Evolutionary conservation across 768 basidiomycete genomes (phyloP), one percentile per base, ranked within the genome.

Genomic region (Cantharellus cinnabarinus): DNA sequence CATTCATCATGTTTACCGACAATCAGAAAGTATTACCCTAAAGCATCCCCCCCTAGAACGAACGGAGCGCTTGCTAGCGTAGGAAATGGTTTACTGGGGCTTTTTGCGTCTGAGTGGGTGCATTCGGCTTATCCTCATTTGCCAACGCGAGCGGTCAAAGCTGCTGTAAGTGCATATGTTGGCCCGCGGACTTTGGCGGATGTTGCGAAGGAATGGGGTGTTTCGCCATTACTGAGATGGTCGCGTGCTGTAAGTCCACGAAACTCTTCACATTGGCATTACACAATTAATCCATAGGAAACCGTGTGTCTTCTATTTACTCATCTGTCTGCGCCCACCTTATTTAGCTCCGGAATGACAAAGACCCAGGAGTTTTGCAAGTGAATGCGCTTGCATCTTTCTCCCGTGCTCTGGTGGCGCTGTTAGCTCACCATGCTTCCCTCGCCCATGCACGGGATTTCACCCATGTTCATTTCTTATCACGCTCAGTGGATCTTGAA

Each of bases 81-180:
- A 10, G 93, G 91, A 44, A 95, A 95, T 73, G 76, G 86, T 0
- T 76, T 95, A 59, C 78, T 95, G 72, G 93, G 93, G 58, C 75
- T 95, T 39, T 91, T 95, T 68, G 85, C 89, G 4, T 71, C 87
- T 2, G 93, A 98, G 71, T 80, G 83, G 67, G 71, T 95, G 44
- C 76, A 85, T 59, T 74, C 81, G 7, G 75, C 79, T 51, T 97
- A 85, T 69, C 94, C 94, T 0, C 83, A 93, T 66, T 77, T 98
- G 37, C 94, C 94, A 1, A 90, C 89, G 29, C 81, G 88, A 58
- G 90, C 90, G 34, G 71, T 89, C 64, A 93, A 95, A 71, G 85
- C 88, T 3, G 90, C 88, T 10, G 80, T 94, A 60, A 90, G 87
- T 48, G 88, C 90, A 58, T 87, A 89, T 69, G 93, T 91, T 40